Conservation (phyloP, 257 asterid genomes). For the Solanum habrochaites region DNA sequence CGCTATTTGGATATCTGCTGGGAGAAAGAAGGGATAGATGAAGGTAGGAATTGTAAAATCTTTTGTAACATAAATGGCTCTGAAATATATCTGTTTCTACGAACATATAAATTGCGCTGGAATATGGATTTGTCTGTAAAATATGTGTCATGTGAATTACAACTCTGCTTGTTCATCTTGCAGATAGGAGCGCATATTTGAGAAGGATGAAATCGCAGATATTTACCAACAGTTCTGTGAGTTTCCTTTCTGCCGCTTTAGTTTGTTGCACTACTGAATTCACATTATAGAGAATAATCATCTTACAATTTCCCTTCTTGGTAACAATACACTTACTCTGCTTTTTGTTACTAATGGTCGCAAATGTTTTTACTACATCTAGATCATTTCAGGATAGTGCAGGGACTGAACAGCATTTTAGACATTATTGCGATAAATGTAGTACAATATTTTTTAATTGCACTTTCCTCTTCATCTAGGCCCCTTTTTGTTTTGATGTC, state of each 20-base stretch:
- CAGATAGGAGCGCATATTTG: conserved; percentile 55
- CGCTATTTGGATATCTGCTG: conserved; percentile 90
- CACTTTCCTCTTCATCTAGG: neutral
- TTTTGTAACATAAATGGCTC: neutral
- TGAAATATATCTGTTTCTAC: neutral
- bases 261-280: neutral
- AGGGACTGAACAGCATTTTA: neutral
- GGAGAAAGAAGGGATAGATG: conserved; percentile 97
- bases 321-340: neutral
- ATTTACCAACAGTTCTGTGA: conserved; percentile 90
- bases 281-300: neutral
- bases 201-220: conserved; percentile 83
- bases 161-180: neutral
- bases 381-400: neutral
- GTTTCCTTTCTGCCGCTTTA: conserved; percentile 20
- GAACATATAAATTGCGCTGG: neutral
- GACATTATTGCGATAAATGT: neutral
- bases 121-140: neutral
- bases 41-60: conserved; percentile 27
- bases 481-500: neutral
- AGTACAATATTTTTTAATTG: neutral
- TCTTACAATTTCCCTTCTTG: neutral
- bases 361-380: neutral
- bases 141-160: neutral
- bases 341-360: neutral